Conservation (phyloP, 2,329 filamentous ascomycete species). For the Tolypocladium sp. region DNA sequence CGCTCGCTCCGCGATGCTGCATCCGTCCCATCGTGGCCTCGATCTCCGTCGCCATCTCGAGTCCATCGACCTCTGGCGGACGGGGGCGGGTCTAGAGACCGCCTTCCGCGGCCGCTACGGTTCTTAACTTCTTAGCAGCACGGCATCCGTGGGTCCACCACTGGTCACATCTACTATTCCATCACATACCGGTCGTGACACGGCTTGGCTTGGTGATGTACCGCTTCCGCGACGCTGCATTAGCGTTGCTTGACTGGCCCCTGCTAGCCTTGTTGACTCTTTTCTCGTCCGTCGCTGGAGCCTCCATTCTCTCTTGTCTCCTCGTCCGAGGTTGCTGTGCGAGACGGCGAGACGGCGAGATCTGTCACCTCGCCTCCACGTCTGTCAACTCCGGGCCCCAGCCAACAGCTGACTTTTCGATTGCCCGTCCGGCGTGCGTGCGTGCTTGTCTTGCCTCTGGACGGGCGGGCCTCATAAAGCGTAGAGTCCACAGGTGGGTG, state of each 20-base stretch:
- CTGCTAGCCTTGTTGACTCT: constrained; percentile 12
- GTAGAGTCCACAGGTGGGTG: not conserved
- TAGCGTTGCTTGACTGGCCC: not conserved
- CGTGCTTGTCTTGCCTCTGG: not conserved
- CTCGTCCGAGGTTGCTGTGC: not conserved
- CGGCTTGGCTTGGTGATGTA: not conserved
- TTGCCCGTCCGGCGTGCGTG: not conserved
- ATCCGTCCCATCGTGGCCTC: no score
- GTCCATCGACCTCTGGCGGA: no score
- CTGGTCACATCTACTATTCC: not conserved
- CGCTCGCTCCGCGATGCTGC: no score
- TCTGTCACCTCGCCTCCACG: not conserved
- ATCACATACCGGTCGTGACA: not conserved
- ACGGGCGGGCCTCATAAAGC: not conserved
- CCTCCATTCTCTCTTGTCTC: not conserved
- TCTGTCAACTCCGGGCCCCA: not conserved
- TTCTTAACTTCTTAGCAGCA: not conserved
- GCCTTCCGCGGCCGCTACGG: not conserved
- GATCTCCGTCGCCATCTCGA: no score
- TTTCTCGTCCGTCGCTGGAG: constrained; percentile 4
- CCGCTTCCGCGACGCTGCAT: not conserved
- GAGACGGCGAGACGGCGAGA: not conserved
- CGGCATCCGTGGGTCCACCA: not conserved
- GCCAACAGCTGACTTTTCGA: not conserved
- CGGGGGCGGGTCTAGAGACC: not conserved